These are phyloP conservation scores for Phyllosticta citriasiana DNA, from an alignment of 2,329 filamentous ascomycete genomes.

Conservation along the genomic window DNA sequence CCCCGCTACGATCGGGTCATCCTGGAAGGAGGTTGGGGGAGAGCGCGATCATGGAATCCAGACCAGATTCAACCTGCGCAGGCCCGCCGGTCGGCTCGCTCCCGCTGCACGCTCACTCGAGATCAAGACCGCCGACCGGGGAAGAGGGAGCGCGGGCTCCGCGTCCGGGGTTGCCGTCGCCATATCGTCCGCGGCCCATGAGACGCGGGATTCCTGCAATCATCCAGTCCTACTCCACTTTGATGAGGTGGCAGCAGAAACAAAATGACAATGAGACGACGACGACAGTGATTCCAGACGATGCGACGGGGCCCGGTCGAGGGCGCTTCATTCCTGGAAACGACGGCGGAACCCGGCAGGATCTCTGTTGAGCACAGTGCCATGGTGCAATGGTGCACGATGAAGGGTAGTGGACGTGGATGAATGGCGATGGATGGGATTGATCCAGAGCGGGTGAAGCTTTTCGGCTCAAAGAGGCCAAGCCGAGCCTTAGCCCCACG, in stretches of 20 bases:
- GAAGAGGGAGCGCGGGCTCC: neutral
- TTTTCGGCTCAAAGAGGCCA: neutral
- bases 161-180: neutral
- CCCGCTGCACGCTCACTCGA: neutral
- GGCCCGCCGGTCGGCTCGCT: neutral
- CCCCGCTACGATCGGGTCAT: neutral
- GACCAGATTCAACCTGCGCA: neutral
- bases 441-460: neutral
- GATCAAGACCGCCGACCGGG: neutral
- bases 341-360: neutral
- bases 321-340: neutral
- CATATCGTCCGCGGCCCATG: neutral
- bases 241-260: neutral
- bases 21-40: neutral
- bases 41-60: neutral
- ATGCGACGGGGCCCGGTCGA: neutral
- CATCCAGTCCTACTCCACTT: neutral
- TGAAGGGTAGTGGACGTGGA: too few relatives aligned
- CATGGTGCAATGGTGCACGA: too few relatives aligned
- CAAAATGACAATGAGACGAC: neutral
- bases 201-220: neutral
- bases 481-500: neutral
- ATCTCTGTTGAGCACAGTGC: neutral
- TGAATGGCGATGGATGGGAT: neutral
- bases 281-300: neutral